Evolutionary conservation across 2,329 filamentous ascomycete genomes (phyloP), one percentile per base, ranked within the genome.

Genomic region (Diaporthe capsici): DNA sequence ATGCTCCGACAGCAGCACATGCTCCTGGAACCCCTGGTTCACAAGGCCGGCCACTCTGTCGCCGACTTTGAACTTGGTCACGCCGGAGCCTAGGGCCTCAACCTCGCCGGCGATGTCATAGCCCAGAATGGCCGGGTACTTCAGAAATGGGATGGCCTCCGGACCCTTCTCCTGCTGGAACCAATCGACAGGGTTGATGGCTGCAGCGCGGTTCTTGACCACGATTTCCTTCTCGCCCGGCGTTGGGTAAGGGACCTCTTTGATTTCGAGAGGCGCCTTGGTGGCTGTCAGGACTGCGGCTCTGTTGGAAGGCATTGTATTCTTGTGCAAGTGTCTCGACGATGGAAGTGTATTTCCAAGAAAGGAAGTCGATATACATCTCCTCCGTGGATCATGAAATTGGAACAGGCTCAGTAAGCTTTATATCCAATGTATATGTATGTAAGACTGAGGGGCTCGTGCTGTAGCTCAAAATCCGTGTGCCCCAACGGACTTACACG

Each of bases 51-150:
- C 61, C 22, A 85, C 83, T 17, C 84, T 80, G 75, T 86, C 83
- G 9, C 84, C 84, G 17, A 80, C 74, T 47, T 80, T 80, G 75
- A 85, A 83, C 3, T 77, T 76, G n/a, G 76, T 76, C 28, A 80
- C 77, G 67, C 78, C 78, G 4, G 77, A 58, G 22, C 84, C 83
- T 22, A 84, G 78, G 37, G 80, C 79, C 22, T 81, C 78, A 4
- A 85, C 81, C 53, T 81, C 79, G 53, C 84, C 84, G n/a, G 84
- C 80, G 61, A 81, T 80, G 77, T 82, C 84, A 44, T 73, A 77
- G 34, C 84, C 84, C 12, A 84, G 75, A 39, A 85, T 79, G 7
- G 75, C 77, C 4, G 84, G 84, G 57, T 81, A 83, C 8, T 78
- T 82, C 74, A 85, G 72, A 25, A 84, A 75, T 60, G 83, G 78